A percentile compares a stretch with the other conserved stretches of the same genome.
Evolutionary conservation across 352 stramenopile species (phyloP).

Genomic region (Phytophthora hybrid): DNA sequence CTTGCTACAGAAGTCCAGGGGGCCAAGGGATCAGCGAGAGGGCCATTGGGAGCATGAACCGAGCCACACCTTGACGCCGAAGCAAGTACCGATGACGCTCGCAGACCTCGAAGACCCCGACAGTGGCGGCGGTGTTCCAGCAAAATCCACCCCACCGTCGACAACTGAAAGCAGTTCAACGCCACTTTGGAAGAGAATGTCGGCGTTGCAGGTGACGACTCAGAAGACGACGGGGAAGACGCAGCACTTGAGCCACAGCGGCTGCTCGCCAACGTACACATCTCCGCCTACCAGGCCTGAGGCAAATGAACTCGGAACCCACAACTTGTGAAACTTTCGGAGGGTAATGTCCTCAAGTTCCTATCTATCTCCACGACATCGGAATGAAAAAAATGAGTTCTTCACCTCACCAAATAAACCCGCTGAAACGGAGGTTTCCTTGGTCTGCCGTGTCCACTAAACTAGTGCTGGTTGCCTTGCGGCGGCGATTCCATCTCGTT

Average conservation of each 20-base stretch:
- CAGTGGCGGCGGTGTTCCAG: background rate
- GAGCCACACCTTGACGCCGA: constrained; percentile 8
- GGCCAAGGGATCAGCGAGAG: constrained; percentile 2
- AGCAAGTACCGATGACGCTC: constrained; percentile 22
- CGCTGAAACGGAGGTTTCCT: no score
- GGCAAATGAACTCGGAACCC: background rate
- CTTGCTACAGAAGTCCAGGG: constrained; percentile 24
- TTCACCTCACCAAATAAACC: no score
- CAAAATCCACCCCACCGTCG: background rate
- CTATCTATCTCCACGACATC: background rate
- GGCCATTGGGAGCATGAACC: constrained; percentile 21
- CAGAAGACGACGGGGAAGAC: constrained; percentile 38
- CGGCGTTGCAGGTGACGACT: constrained; percentile 35
- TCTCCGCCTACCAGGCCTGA: background rate
- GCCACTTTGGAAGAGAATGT: constrained; percentile 35
- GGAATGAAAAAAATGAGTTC: background rate
- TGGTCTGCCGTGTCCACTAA: no score
- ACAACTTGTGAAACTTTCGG: background rate
- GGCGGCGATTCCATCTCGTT: background rate
- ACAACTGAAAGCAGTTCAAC: background rate
- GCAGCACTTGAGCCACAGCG: constrained; percentile 15
- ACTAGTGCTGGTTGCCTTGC: background rate
- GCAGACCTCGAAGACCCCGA: constrained; percentile 19
- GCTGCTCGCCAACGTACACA: constrained; percentile 8
- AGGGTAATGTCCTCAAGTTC: background rate